phyloP scores from a whole-genome alignment of 495 filamentous ascomycete species.

The Cenococcum geophilum region DNA sequence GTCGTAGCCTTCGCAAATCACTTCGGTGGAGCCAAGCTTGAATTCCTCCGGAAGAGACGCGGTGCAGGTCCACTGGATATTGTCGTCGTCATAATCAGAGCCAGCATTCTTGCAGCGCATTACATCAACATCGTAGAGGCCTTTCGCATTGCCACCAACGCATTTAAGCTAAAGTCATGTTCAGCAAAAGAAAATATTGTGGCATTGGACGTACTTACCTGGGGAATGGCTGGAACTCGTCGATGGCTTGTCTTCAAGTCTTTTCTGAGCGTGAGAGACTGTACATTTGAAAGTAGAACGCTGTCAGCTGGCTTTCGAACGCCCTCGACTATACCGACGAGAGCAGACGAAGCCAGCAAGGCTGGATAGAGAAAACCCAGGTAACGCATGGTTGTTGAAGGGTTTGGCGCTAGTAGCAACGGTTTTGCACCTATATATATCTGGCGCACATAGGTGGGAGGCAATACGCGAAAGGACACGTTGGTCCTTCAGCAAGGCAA shows the following conservation, averaged over 20 bases:
- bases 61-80: constrained; percentile 81
- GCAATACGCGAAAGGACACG: constrained; percentile 20
- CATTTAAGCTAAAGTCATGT: constrained; percentile 57
- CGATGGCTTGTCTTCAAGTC: constrained; percentile 61
- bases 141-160: constrained; percentile 56
- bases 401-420: neutral
- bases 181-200: constrained; percentile 2
- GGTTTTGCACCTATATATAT: neutral
- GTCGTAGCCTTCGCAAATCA: constrained; percentile 86
- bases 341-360: constrained; percentile 32
- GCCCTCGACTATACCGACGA: constrained; percentile 18
- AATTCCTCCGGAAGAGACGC: constrained; percentile 74
- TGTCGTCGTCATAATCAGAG: constrained; percentile 39
- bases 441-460: neutral
- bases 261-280: constrained; percentile 67
- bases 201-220: constrained; percentile 37
- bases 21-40: constrained; percentile 84
- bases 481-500: constrained; percentile 6
- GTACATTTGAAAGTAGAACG: constrained; percentile 71
- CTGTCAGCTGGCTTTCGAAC: constrained; percentile 48
- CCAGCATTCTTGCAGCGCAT: constrained; percentile 89
- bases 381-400: constrained; percentile 33
- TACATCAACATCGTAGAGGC: constrained; percentile 63
- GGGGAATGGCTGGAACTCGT: constrained; percentile 70
- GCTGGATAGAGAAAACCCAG: constrained; percentile 38